A percentile compares a stretch with the other conserved stretches of the same genome.
phyloP scores from a whole-genome alignment of 2,329 filamentous ascomycete species.

The Gremmenia infestans region DNA sequence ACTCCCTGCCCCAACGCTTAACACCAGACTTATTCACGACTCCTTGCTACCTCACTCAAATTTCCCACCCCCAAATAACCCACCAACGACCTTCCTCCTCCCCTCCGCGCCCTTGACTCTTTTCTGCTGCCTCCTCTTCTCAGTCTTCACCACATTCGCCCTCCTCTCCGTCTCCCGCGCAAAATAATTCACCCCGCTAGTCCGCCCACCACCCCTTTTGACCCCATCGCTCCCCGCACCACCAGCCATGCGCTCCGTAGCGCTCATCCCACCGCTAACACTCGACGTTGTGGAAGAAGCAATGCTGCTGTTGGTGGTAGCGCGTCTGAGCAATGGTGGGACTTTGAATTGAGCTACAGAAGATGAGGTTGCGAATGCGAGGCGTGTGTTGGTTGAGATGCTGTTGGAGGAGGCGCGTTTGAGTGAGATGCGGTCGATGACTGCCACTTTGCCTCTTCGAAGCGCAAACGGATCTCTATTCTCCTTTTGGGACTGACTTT shows the following conservation, averaged over 20 bases:
- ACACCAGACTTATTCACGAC: not conserved
- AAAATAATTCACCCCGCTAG: slow-evolving; percentile 56
- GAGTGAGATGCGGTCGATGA: slow-evolving; percentile 71
- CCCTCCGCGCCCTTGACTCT: slow-evolving; percentile 54
- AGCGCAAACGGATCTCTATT: slow-evolving; percentile 31
- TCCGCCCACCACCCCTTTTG: slow-evolving; percentile 55
- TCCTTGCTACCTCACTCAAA: slow-evolving; percentile 36
- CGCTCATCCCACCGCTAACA: slow-evolving; percentile 20
- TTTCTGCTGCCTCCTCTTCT: slow-evolving; percentile 53
- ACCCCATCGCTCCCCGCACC: slow-evolving; percentile 46
- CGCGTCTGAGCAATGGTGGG: slow-evolving; percentile 66
- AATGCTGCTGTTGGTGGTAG: slow-evolving; percentile 58
- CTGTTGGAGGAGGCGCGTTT: slow-evolving; percentile 50
- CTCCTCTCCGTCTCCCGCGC: slow-evolving; percentile 54
- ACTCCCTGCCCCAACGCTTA: not conserved
- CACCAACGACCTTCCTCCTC: slow-evolving; percentile 51
- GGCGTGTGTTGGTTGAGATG: slow-evolving; percentile 34
- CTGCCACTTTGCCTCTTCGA: slow-evolving; percentile 38
- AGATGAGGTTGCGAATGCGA: slow-evolving; percentile 51
- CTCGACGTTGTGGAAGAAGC: slow-evolving; percentile 30
- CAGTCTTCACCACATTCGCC: slow-evolving; percentile 50
- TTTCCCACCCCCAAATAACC: slow-evolving; percentile 51
- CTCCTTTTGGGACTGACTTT: slow-evolving; percentile 43
- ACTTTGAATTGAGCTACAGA: slow-evolving; percentile 53
- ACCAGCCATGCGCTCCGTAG: slow-evolving; percentile 30